A percentile compares a stretch with the other conserved stretches of the same genome.
These are phyloP conservation scores for Vanilla planifolia DNA, from an alignment of 106 monocot genomes.

Conservation along the genomic window DNA sequence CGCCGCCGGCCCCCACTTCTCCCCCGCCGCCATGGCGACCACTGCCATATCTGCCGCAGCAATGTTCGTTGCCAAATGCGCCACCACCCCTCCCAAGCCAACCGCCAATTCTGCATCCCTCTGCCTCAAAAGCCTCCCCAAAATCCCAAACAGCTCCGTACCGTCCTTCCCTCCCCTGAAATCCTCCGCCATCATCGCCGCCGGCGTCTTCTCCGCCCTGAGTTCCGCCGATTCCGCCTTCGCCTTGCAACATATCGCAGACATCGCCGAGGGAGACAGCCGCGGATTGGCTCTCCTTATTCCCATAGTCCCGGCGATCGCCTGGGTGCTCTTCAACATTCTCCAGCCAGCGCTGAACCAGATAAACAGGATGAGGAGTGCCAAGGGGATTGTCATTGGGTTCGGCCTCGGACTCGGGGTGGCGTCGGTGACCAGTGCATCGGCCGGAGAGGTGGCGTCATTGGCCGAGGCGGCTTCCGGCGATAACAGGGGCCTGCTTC, in stretches of 20 bases:
- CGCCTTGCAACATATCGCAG: conserved; percentile 61
- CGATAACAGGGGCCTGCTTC: conserved; percentile 50
- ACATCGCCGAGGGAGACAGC: conserved; percentile 52
- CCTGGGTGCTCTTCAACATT: conserved; percentile 68
- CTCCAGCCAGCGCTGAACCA: conserved; percentile 71
- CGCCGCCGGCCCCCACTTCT: too few species aligned
- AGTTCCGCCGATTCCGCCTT: conserved; percentile 55
- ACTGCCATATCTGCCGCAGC: conserved; percentile 58
- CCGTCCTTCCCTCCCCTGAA: conserved; percentile 5
- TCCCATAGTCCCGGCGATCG: conserved; percentile 36
- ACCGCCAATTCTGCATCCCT: conserved; percentile 33
- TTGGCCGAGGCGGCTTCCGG: conserved; percentile 48
- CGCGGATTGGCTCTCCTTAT: conserved; percentile 45
- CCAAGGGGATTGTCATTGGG: conserved; percentile 51
- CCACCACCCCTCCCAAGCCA: conserved; percentile 13
- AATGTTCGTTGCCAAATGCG: conserved; percentile 56
- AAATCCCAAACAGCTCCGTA: conserved; percentile 7
- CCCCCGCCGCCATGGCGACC: conserved; percentile 44
- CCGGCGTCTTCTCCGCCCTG: conserved; percentile 54
- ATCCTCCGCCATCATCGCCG: conserved; percentile 48
- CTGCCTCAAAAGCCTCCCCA: too few species aligned
- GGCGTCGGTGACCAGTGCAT: conserved; percentile 13
- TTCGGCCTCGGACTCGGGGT: conserved; percentile 55
- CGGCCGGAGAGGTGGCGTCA: conserved; percentile 45
- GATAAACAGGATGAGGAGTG: conserved; percentile 48